A percentile compares a stretch with the other conserved stretches of the same genome.
Conservation (phyloP, 73 alveolate species). For the Tetrahymena elliotti region DNA sequence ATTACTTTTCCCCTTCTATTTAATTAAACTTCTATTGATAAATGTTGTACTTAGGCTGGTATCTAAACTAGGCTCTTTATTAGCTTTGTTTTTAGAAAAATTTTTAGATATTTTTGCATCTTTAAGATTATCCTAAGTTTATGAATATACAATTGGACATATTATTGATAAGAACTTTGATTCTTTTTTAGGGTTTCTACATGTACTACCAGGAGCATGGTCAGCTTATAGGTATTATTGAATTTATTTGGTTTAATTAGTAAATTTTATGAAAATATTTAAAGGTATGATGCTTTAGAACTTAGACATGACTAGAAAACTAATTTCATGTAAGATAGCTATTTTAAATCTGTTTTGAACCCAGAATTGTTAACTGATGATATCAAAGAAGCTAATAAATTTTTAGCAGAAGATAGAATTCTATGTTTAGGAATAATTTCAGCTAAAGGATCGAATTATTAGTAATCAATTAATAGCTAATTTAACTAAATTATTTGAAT, state of each 20-base stretch:
- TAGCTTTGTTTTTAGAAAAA: background rate
- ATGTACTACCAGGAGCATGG: constrained; percentile 55
- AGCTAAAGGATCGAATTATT: background rate
- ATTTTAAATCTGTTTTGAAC: constrained; percentile 34
- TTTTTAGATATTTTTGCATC: background rate
- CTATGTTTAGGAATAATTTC: constrained; percentile 26
- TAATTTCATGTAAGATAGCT: background rate
- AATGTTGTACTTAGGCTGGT: background rate
- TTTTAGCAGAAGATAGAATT: constrained; percentile 65
- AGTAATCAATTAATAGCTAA: background rate
- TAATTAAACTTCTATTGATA: background rate
- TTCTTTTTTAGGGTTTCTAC: constrained; percentile 40
- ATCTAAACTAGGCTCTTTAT: background rate
- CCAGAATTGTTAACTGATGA: background rate
- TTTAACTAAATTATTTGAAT: background rate
- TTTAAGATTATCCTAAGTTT: background rate
- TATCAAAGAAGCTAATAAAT: constrained; percentile 44
- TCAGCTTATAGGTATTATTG: constrained; percentile 36
- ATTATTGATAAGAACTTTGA: constrained; percentile 43
- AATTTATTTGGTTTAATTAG: background rate
- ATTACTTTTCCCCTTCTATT: background rate
- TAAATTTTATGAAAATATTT: background rate
- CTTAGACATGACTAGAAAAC: background rate
- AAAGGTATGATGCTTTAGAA: constrained; percentile 27
- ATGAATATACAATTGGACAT: constrained; percentile 48